Conservation (phyloP, 108 stramenopile genomes). For the Skeletonema marinoi region DNA sequence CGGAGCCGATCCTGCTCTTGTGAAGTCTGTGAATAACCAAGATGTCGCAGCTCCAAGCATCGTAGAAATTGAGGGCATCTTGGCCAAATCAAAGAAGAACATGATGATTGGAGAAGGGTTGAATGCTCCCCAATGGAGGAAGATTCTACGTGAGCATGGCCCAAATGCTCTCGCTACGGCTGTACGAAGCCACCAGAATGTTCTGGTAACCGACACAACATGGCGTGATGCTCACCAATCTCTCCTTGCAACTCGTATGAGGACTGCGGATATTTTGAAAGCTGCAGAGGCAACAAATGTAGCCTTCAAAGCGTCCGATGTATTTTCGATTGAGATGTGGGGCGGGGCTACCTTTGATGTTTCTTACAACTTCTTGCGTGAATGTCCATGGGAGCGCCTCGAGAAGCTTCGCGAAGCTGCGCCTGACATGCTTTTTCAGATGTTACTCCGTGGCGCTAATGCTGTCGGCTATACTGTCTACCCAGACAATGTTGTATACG, state of each 20-base stretch:
- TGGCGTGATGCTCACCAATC: slow-evolving; percentile 98
- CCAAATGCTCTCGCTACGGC: slow-evolving; percentile 89
- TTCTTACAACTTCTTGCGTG: slow-evolving; percentile 73
- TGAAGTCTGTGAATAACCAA: slow-evolving; percentile 20
- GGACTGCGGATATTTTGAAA: slow-evolving; percentile 89
- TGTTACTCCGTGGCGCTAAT: slow-evolving; percentile 88
- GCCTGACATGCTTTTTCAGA: slow-evolving; percentile 83
- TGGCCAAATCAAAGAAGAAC: slow-evolving; percentile 24
- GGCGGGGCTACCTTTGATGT: slow-evolving; percentile 91
- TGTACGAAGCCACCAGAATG: slow-evolving; percentile 82
- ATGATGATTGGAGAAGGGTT: slow-evolving; percentile 30
- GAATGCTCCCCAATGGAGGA: slow-evolving; percentile 26
- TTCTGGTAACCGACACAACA: slow-evolving; percentile 96
- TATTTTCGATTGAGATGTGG: slow-evolving; percentile 74
- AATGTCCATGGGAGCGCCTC: slow-evolving; percentile 85
- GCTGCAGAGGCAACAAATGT: slow-evolving; percentile 85
- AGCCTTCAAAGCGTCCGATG: slow-evolving; percentile 50
- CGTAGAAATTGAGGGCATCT: slow-evolving; percentile 12
- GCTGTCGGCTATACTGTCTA: slow-evolving; percentile 86
- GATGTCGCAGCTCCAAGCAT: slow-evolving; percentile 30
- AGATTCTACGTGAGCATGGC: slow-evolving; percentile 75
- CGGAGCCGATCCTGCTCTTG: slow-evolving; percentile 57
- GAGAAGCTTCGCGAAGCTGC: slow-evolving; percentile 47
- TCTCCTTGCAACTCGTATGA: slow-evolving; percentile 91
- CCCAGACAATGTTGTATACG: slow-evolving; percentile 85